These are phyloP conservation scores for Penicillium concentricum DNA, from an alignment of 2,329 filamentous ascomycete genomes.

Conservation along the genomic window DNA sequence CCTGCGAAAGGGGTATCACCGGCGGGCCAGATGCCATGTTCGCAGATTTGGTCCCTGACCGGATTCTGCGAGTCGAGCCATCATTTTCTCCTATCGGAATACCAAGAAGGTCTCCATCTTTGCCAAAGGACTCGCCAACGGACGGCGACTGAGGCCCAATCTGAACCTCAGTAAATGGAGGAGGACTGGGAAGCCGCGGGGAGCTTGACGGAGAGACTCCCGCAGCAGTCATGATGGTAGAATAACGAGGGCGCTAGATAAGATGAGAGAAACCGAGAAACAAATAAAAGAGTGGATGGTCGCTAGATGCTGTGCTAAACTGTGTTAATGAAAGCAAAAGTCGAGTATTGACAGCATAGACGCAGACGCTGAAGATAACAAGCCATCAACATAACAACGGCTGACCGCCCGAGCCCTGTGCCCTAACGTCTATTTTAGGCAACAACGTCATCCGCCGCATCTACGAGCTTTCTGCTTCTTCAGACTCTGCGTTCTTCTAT, in stretches of 20 bases:
- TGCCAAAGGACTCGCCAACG: constrained; percentile 58
- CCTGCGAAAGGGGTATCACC: constrained; percentile 79
- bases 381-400: constrained; percentile 19
- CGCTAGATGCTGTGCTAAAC: constrained; percentile 12
- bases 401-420: constrained; percentile 35
- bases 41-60: constrained; percentile 84
- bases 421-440: constrained; percentile 19
- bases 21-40: constrained; percentile 94
- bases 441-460: constrained; percentile 25
- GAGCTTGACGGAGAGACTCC: constrained; percentile 65
- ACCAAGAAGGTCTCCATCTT: constrained; percentile 57
- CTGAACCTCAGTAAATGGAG: constrained; percentile 92
- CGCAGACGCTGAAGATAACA: constrained; percentile 17
- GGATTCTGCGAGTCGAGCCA: constrained; percentile 78
- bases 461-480: constrained; percentile 6
- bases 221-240: constrained; percentile 44
- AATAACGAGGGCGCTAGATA: constrained; percentile 10
- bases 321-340: constrained; percentile 13
- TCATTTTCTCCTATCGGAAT: constrained; percentile 61
- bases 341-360: constrained; percentile 13
- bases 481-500: background rate
- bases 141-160: constrained; percentile 75
- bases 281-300: constrained; percentile 19
- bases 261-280: constrained; percentile 15
- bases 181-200: constrained; percentile 89